Evolutionary conservation across 1,139 yeast genomes (phyloP), one percentile per base, ranked within the genome.

Genomic region (Suhomyces kunorum): DNA sequence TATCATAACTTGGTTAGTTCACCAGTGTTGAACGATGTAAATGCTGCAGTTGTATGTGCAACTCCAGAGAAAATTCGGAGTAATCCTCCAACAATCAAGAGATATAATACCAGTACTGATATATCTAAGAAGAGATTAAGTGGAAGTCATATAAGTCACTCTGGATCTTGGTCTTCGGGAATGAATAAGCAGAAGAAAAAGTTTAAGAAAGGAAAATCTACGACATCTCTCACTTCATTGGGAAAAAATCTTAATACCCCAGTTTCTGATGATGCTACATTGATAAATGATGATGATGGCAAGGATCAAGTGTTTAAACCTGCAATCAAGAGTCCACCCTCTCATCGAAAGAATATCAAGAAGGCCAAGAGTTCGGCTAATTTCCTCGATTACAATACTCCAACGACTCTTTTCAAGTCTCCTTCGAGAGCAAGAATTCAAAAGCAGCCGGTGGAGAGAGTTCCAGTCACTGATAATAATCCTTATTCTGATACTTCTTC

Each of bases 321-420:
- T 8, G 3, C 28, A 15, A 9, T 12, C n/a, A 6, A 26, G 14
- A n/a, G 26, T 24, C 26, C 8, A 29, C 8, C 32, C 26, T 12
- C 26, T 32, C 11, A 17, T 5, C 20, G 39, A 22, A 37, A 29
- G 19, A 40, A 37, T 17, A 54, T 67, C 5, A 56, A 70, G 4
- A 66, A 67, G 36, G 70, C 74, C 0, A 60, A 54, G 47, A 67
- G 73, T 41, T 64, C 73, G 1, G 64, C 64, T 1, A 66, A 66
- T 40, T 65, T 68, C 41, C 41, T 49, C 28, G 47, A 29, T 28
- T 17, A 24, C 12, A 33, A 32, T 16, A 22, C 27, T 8, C 38
- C 31, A 9, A 38, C 36, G n/a, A 36, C 39, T 27, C 28, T 24
- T 15, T 24, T 33, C 30, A 39, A 26, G 19, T 31, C 40, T 28